phyloP scores from a whole-genome alignment of 2,329 filamentous ascomycete species.

The Pestalotiopsis sp. region DNA sequence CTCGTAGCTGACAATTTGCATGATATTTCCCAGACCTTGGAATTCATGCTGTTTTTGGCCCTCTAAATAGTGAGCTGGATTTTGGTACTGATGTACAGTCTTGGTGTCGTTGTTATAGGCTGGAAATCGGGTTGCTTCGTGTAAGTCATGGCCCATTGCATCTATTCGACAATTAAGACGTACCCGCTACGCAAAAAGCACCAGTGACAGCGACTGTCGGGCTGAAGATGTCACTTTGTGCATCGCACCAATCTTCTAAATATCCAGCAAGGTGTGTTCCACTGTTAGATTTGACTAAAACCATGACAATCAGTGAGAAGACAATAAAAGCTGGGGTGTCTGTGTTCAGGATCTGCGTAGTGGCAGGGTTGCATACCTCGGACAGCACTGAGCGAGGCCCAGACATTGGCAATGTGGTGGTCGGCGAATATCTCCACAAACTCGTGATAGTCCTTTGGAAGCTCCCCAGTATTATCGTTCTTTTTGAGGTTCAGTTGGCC shows the following conservation, averaged over 20 bases:
- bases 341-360: not conserved
- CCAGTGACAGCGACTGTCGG: not conserved
- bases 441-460: not conserved
- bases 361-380: not conserved
- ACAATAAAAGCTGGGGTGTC: not conserved
- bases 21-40: slow-evolving; percentile 28
- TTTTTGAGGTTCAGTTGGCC: slow-evolving; percentile 48
- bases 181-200: not conserved
- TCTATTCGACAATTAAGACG: not conserved
- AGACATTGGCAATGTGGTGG: not conserved
- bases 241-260: slow-evolving; percentile 45
- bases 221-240: slow-evolving; percentile 32
- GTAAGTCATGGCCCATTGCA: not conserved
- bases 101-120: slow-evolving; percentile 18
- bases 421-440: not conserved
- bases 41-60: slow-evolving; percentile 18
- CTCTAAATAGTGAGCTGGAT: slow-evolving; percentile 12
- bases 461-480: not conserved
- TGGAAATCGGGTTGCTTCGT: slow-evolving; percentile 14
- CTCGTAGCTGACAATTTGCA: slow-evolving; percentile 49
- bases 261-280: not conserved
- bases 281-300: not conserved
- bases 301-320: not conserved
- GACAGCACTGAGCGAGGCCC: not conserved
- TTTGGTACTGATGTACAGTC: slow-evolving; percentile 30